phyloP scores from a whole-genome alignment of 495 filamentous ascomycete genomes.

The Hyaloscypha bicolor region DNA sequence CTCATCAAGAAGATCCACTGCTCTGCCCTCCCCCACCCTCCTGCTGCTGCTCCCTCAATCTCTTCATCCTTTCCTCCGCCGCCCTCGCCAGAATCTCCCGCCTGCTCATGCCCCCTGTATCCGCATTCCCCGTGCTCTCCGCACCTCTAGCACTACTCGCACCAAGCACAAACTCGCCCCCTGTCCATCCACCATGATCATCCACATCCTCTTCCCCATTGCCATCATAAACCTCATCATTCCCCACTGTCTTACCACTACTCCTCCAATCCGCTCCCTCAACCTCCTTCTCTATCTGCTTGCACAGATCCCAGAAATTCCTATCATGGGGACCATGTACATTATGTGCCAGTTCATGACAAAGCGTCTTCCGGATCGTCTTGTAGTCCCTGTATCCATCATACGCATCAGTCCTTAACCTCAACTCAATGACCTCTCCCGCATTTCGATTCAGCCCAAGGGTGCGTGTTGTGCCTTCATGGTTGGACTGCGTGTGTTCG shows the following conservation, averaged over 20 bases:
- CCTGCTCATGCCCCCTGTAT: conserved; percentile 45
- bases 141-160: conserved; percentile 41
- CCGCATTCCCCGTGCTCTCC: conserved; percentile 34
- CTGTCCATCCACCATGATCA: conserved; percentile 85
- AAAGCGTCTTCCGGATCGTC: conserved; percentile 86
- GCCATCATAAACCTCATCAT: conserved; percentile 68
- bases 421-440: conserved; percentile 89
- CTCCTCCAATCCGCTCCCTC: conserved; percentile 72
- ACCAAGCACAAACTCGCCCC: conserved; percentile 85
- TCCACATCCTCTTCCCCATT: conserved; percentile 55
- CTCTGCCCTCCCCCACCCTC: conserved; percentile 6
- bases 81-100: conserved; percentile 77
- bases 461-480: conserved; percentile 69
- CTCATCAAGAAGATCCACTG: conserved; percentile 25
- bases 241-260: conserved; percentile 64
- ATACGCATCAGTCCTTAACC: conserved; percentile 88
- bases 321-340: conserved; percentile 81
- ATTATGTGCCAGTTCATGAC: conserved; percentile 94
- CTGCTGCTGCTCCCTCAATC: conserved; percentile 40
- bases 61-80: conserved; percentile 71
- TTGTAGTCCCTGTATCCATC: conserved; percentile 93
- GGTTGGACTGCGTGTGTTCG: conserved; percentile 68
- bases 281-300: conserved; percentile 86
- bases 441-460: conserved; percentile 86
- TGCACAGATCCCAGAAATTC: conserved; percentile 85